Base-by-base conservation (phyloP, 805 yeast genomes). In the Wickerhamomyces bisporus region DNA sequence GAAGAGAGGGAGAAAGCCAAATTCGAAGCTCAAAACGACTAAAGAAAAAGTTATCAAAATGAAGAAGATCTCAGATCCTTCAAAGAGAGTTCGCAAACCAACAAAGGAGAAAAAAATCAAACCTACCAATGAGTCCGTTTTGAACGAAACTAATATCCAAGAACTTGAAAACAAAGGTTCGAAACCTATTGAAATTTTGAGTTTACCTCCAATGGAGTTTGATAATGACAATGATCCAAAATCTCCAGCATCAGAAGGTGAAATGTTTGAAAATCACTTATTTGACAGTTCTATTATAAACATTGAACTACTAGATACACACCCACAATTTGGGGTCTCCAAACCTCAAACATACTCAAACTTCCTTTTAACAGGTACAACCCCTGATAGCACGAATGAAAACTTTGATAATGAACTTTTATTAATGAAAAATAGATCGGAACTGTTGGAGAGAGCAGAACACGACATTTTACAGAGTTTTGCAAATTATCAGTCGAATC, bases 251-350 rank as follows among this genome's bases (percentile, higher is more conserved):
- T 39, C 44, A 11, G 21, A 29, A 11, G 35, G 28, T 17, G 36
- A 38, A 24, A 28, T 34, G 11, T 30, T 42, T 27, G 43, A 39
- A 12, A 30, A 31, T 15, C 36, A 35, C 36, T 36, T 34, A n/a
- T 42, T 42, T 30, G 31, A 42, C 24, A 39, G 45, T 20, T 42
- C 45, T 3, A 36, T 42, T 15, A 38, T 35, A 5, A 38, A 33
- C 24, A 17, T 43, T 18, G 44, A 41, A 25, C 20, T 35, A 7
- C 10, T 21, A 10, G 10, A 21, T 21, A 28, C 39, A n/a, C 41
- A 37, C 12, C 30, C 40, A 10, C 20, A 13, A 14, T 19, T 26
- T 9, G 31, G 30, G 27, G 20, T 15, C 19, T 25, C 30, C 3
- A 36, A 28, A 2, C 21, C 23, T 2, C 32, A 25, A 13, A n/a